Percentiles rank a stretch among this genome's conserved stretches.
Conservation (phyloP, 768 basidiomycete genomes). For the Tulasnella sp. region DNA sequence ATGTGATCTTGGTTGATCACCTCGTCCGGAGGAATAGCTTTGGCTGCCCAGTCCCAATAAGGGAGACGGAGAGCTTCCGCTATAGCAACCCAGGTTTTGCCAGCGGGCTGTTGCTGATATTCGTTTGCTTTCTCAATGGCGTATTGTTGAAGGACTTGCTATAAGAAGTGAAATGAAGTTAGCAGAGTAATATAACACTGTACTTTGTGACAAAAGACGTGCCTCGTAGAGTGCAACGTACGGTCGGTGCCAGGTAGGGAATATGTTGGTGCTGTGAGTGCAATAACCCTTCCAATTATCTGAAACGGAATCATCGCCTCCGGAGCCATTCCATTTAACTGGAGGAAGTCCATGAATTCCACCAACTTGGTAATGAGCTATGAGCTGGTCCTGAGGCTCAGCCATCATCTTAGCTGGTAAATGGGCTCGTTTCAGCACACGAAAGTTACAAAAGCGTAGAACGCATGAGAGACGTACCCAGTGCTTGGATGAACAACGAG, state of each 20-base stretch:
- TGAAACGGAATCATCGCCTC: constrained; percentile 22
- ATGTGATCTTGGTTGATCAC: constrained; percentile 30
- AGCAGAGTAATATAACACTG: not conserved
- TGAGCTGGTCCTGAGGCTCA: constrained; percentile 8
- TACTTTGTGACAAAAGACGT: constrained; percentile 4
- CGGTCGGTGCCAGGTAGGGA: constrained; percentile 34
- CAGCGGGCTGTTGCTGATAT: constrained; percentile 23
- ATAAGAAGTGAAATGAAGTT: not conserved
- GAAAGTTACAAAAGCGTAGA: not conserved
- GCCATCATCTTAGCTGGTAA: constrained; percentile 21
- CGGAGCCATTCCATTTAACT: constrained; percentile 31
- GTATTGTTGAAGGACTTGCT: constrained; percentile 37
- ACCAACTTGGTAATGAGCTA: constrained; percentile 35
- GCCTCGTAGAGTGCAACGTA: constrained; percentile 42
- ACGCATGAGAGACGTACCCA: constrained; percentile 27
- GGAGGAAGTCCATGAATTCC: constrained; percentile 43
- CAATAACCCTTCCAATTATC: constrained; percentile 30
- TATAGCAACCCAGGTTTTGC: too few relatives aligned
- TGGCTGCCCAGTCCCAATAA: constrained; percentile 41
- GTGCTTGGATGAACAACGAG: constrained; percentile 41
- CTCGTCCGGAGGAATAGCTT: constrained; percentile 29
- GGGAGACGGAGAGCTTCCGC: constrained; percentile 30
- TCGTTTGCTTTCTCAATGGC: constrained; percentile 31
- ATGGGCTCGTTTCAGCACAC: constrained; percentile 1
- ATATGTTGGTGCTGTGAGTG: constrained; percentile 38